Evolutionary conservation across 2,329 filamentous ascomycete genomes (phyloP).

Genomic region (Phoma herbarum): DNA sequence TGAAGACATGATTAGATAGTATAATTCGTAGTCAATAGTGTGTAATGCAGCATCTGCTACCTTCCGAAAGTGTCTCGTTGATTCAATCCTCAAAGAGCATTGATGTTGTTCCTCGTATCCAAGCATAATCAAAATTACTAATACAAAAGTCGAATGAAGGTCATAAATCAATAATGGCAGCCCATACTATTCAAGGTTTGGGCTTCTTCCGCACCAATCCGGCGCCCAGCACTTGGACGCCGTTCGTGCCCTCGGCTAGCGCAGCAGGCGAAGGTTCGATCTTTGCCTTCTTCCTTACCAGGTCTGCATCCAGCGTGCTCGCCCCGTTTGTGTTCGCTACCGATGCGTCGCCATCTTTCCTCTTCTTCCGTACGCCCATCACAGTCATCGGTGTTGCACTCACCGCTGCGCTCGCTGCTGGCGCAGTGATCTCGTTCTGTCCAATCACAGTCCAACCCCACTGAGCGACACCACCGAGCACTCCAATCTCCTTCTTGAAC

Average conservation of each 20-base stretch:
- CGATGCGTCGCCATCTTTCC: conserved; percentile 35
- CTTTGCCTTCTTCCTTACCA: conserved; percentile 48
- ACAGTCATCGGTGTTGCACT: conserved; percentile 33
- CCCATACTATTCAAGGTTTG: conserved; percentile 29
- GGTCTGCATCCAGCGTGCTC: conserved; percentile 30
- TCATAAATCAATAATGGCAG: neutral
- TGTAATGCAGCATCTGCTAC: conserved; percentile 14
- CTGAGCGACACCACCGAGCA: conserved; percentile 42
- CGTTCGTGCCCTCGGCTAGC: conserved; percentile 24
- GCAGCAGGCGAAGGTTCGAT: conserved; percentile 26
- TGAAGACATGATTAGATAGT: conserved; percentile 9
- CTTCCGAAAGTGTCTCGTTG: neutral
- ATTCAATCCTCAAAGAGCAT: neutral
- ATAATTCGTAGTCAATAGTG: conserved; percentile 21
- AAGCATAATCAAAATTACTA: neutral
- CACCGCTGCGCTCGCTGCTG: conserved; percentile 7
- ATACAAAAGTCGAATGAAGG: neutral
- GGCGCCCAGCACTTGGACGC: conserved; percentile 41
- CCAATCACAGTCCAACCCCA: conserved; percentile 45
- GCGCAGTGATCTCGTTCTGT: conserved; percentile 27
- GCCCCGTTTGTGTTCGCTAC: conserved; percentile 13
- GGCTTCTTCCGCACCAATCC: conserved; percentile 49
- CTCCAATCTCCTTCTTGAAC: conserved; percentile 74
- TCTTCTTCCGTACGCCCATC: conserved; percentile 48
- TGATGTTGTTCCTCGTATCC: neutral